phyloP scores from a whole-genome alignment of 169 alveolate genomes.

The Perkinsus chesapeaki region DNA sequence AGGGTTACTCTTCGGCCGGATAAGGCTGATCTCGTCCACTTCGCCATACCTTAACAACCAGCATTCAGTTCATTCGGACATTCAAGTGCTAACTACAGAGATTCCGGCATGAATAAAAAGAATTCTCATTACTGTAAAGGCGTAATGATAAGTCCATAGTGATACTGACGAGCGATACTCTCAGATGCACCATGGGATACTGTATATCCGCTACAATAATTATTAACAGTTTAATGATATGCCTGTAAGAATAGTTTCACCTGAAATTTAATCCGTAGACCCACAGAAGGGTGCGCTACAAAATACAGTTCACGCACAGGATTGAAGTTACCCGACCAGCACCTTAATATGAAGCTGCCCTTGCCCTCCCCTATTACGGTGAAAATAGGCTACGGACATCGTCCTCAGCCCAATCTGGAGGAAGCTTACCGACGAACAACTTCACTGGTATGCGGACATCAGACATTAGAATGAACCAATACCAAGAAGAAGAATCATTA shows the following conservation, averaged over 20 bases:
- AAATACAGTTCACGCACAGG: background rate
- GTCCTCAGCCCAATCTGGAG: background rate
- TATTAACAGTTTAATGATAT: no score
- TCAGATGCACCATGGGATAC: no score
- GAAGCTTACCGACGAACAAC: background rate
- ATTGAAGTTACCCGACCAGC: background rate
- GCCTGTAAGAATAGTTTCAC: no score
- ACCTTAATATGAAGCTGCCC: no score
- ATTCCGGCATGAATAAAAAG: background rate
- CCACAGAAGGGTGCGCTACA: background rate
- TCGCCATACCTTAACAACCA: background rate
- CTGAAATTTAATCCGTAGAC: no score
- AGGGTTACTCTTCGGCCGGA: background rate
- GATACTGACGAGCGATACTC: no score
- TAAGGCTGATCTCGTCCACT: background rate
- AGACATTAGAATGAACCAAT: background rate
- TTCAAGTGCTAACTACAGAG: no score
- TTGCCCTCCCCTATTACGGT: background rate
- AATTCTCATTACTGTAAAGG: background rate
- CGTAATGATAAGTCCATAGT: no score
- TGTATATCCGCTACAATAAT: no score
- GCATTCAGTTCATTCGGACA: background rate
- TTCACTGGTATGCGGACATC: background rate
- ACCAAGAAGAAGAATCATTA: no score
- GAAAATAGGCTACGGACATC: background rate